phyloP scores from a whole-genome alignment of 495 filamentous ascomycete species.

The Neurospora sp. region DNA sequence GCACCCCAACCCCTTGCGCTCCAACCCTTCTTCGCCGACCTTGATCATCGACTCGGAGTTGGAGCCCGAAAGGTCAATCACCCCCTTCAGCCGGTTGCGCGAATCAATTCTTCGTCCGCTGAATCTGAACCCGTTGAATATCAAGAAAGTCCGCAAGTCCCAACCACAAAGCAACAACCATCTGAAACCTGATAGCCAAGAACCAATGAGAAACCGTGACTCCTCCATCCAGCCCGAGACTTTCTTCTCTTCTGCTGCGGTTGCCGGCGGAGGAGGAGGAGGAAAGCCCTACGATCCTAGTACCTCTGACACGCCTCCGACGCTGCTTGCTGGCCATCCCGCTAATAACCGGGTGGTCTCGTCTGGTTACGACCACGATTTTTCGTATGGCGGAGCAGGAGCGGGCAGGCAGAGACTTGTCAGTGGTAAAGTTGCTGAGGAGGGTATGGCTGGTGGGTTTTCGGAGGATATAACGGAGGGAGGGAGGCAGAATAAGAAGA shows the following conservation, averaged over 20 bases:
- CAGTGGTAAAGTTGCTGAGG: slow-evolving; percentile 78
- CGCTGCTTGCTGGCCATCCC: slow-evolving; percentile 27
- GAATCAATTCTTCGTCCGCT: slow-evolving; percentile 31
- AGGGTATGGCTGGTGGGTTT: slow-evolving; percentile 50
- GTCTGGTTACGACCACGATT: slow-evolving; percentile 51
- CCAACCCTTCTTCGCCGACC: slow-evolving; percentile 20
- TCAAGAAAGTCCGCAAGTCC: slow-evolving; percentile 22
- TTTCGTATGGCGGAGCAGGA: slow-evolving; percentile 10
- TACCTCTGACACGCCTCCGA: slow-evolving; percentile 35
- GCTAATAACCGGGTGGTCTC: slow-evolving; percentile 31
- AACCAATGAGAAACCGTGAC: slow-evolving; percentile 23
- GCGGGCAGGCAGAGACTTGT: slow-evolving; percentile 48
- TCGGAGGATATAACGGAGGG: not conserved
- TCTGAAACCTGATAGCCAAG: slow-evolving; percentile 14
- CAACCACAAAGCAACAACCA: slow-evolving; percentile 1
- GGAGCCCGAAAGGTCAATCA: slow-evolving; percentile 10
- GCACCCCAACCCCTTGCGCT: slow-evolving; percentile 37
- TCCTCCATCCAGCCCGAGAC: slow-evolving; percentile 43
- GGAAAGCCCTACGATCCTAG: slow-evolving; percentile 40
- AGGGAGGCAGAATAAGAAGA: not conserved
- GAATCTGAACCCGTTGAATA: slow-evolving; percentile 21
- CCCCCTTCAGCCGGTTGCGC: slow-evolving; percentile 21
- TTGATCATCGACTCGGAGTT: not conserved
- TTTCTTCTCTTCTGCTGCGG: slow-evolving; percentile 32
- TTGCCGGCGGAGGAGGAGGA: not conserved